Conservation (phyloP, 805 yeast genomes). For the Spathaspora passalidarum region DNA sequence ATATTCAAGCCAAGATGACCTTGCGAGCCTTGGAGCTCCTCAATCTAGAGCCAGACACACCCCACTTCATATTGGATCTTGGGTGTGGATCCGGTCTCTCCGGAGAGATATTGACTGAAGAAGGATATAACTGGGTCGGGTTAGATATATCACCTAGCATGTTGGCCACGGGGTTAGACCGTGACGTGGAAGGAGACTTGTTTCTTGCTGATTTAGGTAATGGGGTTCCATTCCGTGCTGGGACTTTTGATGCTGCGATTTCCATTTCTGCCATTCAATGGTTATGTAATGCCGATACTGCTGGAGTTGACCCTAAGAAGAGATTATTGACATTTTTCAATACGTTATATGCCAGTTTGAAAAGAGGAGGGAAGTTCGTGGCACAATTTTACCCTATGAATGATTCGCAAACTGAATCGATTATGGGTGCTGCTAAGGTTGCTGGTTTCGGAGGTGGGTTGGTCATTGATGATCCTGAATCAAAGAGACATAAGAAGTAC, state of each 20-base stretch:
- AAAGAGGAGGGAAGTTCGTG: conserved; percentile 94
- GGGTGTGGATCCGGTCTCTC: conserved; percentile 98
- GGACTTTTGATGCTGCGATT: conserved; percentile 94
- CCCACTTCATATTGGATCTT: conserved; percentile 77
- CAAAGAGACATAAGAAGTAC: conserved; percentile 85
- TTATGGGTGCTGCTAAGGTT: conserved; percentile 80
- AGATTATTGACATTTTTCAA: conserved; percentile 82
- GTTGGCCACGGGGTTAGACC: conserved; percentile 90
- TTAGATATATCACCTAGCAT: conserved; percentile 95
- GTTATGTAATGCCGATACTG: conserved; percentile 93
- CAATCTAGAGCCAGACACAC: conserved; percentile 58
- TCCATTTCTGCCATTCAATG: conserved; percentile 95
- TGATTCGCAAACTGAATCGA: conserved; percentile 77
- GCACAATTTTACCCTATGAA: conserved; percentile 96
- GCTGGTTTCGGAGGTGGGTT: conserved; percentile 97
- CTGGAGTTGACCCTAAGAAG: conserved; percentile 76
- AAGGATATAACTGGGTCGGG: conserved; percentile 93
- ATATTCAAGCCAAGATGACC: conserved; percentile 97
- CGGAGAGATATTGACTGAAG: conserved; percentile 91
- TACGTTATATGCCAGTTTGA: conserved; percentile 79
- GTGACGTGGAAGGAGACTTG: conserved; percentile 92
- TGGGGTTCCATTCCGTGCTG: conserved; percentile 94
- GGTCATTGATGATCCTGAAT: conserved; percentile 90
- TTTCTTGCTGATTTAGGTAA: conserved; percentile 89
- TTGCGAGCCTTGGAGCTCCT: conserved; percentile 85